These are phyloP conservation scores for Escovopsis sp. DNA, from an alignment of 2,329 filamentous ascomycete species.

Conservation along the genomic window DNA sequence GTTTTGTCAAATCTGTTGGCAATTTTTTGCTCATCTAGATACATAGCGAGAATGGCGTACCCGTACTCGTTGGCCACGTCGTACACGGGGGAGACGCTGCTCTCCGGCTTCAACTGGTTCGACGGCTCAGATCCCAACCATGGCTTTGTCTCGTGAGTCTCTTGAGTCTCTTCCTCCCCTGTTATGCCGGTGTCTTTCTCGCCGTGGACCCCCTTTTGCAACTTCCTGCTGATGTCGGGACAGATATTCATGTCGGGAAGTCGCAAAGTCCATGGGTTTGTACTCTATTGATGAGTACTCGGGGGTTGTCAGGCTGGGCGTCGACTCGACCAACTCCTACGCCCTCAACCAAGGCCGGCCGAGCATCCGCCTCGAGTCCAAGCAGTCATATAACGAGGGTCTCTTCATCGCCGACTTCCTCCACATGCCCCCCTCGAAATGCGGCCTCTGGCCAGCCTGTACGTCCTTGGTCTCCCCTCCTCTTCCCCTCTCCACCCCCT, in stretches of 20 bases:
- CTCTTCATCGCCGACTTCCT: conserved; percentile 57
- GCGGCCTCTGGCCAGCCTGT: conserved; percentile 63
- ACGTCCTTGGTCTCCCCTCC: conserved; percentile 12
- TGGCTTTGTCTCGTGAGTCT: conserved; percentile 51
- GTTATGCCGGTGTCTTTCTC: neutral
- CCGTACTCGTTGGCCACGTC: conserved; percentile 28
- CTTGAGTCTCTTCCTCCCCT: neutral
- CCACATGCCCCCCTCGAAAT: conserved; percentile 58
- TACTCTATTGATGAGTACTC: conserved; percentile 27
- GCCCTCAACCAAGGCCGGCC: conserved; percentile 27
- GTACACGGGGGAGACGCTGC: conserved; percentile 28
- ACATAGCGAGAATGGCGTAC: conserved; percentile 12
- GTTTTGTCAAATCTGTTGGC: no score
- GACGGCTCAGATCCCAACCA: conserved; percentile 44
- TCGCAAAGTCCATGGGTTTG: conserved; percentile 24
- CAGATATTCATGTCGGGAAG: conserved; percentile 29
- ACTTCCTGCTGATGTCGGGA: conserved; percentile 4
- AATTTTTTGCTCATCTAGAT: neutral
- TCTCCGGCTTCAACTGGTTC: conserved; percentile 35
- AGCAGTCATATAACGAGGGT: conserved; percentile 46
- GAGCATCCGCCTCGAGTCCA: conserved; percentile 54
- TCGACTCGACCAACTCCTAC: conserved; percentile 27
- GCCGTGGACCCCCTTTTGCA: neutral
- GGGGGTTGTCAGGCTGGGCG: conserved; percentile 29
- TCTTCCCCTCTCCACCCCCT: neutral